These are phyloP conservation scores for Arthrobotrys megalospora DNA, from an alignment of 2,329 filamentous ascomycete genomes.

Conservation along the genomic window DNA sequence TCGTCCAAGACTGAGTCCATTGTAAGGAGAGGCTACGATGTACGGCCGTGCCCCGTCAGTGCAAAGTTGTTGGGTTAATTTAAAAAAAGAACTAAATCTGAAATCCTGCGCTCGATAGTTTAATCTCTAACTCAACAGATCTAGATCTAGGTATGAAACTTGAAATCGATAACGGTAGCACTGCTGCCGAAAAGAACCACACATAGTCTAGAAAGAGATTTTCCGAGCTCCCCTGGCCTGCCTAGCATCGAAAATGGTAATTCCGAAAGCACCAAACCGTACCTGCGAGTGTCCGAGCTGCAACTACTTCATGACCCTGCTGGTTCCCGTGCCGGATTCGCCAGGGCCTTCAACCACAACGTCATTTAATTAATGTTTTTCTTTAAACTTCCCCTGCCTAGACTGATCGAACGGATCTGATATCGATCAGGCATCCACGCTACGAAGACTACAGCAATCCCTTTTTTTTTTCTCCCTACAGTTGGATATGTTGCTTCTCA, in stretches of 20 bases:
- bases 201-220: background rate
- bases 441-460: background rate
- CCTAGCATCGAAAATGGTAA: slow-evolving; percentile 11
- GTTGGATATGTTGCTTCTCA: slow-evolving; percentile 19
- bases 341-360: slow-evolving; percentile 6
- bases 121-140: slow-evolving; percentile 6
- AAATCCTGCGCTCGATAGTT: background rate
- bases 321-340: slow-evolving; percentile 9
- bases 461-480: background rate
- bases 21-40: slow-evolving; percentile 2
- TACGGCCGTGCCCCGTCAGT: slow-evolving; percentile 10
- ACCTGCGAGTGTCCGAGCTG: slow-evolving; percentile 10
- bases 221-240: slow-evolving; percentile 2
- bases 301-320: background rate
- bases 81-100: background rate
- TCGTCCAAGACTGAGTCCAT: slow-evolving; percentile 79
- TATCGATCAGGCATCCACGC: slow-evolving; percentile 18
- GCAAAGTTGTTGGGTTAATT: slow-evolving; percentile 19
- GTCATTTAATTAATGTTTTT: slow-evolving; percentile 6
- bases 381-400: background rate
- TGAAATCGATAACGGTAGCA: slow-evolving; percentile 13
- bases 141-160: background rate
- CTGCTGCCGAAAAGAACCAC: background rate
- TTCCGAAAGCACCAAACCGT: slow-evolving; percentile 18
- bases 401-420: slow-evolving; percentile 17